Conservation (phyloP, 163 green algal genomes). For the Coccomyxa subellipsoidea region DNA sequence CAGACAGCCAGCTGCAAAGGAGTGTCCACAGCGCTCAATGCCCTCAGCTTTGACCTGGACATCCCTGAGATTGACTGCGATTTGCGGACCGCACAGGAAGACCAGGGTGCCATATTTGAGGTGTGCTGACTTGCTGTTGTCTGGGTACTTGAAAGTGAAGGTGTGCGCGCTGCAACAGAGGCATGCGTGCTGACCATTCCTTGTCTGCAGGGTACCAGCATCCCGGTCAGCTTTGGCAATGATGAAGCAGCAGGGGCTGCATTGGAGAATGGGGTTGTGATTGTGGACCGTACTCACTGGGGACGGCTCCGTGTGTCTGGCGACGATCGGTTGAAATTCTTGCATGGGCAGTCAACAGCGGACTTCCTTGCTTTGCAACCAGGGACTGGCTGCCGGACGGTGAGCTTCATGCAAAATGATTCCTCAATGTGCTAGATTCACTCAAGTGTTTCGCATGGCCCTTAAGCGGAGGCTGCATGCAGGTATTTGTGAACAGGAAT, state of each 20-base stretch:
- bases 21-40: no score
- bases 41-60: neutral
- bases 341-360: constrained; percentile 73
- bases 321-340: constrained; percentile 50
- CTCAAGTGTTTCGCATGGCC: no score
- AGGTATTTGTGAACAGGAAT: constrained; percentile 69
- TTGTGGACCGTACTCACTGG: constrained; percentile 69
- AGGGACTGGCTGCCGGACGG: constrained; percentile 63
- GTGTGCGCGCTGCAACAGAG: no score
- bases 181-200: no score
- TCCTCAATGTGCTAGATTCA: no score
- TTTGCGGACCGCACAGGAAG: constrained; percentile 48
- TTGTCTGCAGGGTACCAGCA: constrained; percentile 17
- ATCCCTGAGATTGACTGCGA: constrained; percentile 51
- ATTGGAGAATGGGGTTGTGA: constrained; percentile 43
- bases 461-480: no score
- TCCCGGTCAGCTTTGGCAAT: constrained; percentile 50
- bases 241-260: constrained; percentile 43
- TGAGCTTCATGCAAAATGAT: no score
- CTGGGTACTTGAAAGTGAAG: no score
- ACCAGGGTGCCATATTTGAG: constrained; percentile 57
- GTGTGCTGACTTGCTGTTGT: no score
- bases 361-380: constrained; percentile 48
- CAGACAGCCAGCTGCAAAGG: neutral
- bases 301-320: constrained; percentile 63